phyloP scores from a whole-genome alignment of 805 yeast genomes.

The Danielia oregonensis region DNA sequence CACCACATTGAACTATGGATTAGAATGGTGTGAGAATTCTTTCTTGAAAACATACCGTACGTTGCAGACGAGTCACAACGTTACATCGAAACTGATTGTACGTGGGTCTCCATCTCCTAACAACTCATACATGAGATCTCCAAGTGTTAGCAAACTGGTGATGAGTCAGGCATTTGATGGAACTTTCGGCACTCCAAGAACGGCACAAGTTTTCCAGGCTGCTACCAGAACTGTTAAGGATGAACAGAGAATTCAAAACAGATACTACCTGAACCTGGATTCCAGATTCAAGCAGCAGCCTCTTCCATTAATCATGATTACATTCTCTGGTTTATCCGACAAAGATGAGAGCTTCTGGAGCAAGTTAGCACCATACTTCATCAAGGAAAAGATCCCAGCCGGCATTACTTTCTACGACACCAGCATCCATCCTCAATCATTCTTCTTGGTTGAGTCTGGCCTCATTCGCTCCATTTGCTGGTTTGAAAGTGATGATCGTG shows the following conservation, averaged over 20 bases:
- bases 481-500: slow-evolving; percentile 37
- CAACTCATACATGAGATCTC: slow-evolving; percentile 1
- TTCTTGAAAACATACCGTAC: slow-evolving; percentile 62
- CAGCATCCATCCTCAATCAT: slow-evolving; percentile 42
- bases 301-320: slow-evolving; percentile 58
- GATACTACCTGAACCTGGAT: slow-evolving; percentile 44
- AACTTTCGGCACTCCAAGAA: slow-evolving; percentile 48
- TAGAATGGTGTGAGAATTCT: slow-evolving; percentile 96
- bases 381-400: slow-evolving; percentile 43
- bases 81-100: slow-evolving; percentile 5
- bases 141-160: slow-evolving; percentile 8
- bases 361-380: slow-evolving; percentile 51
- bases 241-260: slow-evolving; percentile 40
- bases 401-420: slow-evolving; percentile 47
- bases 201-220: slow-evolving; percentile 49
- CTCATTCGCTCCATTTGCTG: slow-evolving; percentile 34
- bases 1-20: slow-evolving; percentile 75
- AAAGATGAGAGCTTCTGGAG: slow-evolving; percentile 58
- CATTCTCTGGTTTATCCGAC: slow-evolving; percentile 57
- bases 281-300: slow-evolving; percentile 48
- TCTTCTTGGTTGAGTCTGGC: slow-evolving; percentile 54
- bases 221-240: slow-evolving; percentile 44
- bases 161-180: slow-evolving; percentile 21
- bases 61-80: slow-evolving; percentile 21
- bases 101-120: slow-evolving; percentile 5